Evolutionary conservation across 257 asterid species (phyloP), one percentile per base, ranked within the genome.

Genomic region (Lycium ferocissimum): DNA sequence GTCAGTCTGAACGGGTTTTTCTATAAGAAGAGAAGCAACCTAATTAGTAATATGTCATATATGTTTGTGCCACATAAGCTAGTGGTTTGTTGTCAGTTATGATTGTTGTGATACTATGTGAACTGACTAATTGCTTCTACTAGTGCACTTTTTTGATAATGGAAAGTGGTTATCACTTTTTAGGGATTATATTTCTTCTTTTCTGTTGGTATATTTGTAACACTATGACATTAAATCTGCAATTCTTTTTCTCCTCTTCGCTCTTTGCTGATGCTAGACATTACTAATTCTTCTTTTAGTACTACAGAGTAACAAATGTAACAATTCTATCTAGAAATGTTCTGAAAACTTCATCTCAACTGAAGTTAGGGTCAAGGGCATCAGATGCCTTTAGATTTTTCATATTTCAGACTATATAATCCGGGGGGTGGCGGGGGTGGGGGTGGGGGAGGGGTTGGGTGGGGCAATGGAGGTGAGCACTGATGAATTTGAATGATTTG

Each of bases 221-320:
- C 18, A 45, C 22, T 72, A 56, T 22, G 17, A 72, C n/a, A 75
- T 3, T n/a, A 11, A 1, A 49, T 47, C 40, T 75, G 61, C 40
- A 6, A 20, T 75, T 75, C 11, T 11, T 75, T 69, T 75, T 47
- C 43, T 47, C 81, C 43, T 75, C 6, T 75, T 22, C 81, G 12
- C 18, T 72, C 58, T 72, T n/a, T 49, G 43, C 40, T 75, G 45
- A 49, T 75, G 81, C 81, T 45, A 73, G n/a, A 47, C 40, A 47
- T 75, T 33, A 75, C 43, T 73, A 73, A 37, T 73, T 61, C 38
- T 47, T 47, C 81, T 75, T 49, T 75, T 75, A 11, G 58, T 72
- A 72, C 38, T 45, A 45, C 38, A 2, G 80, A 45, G n/a, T 45
- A 45, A 45, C 57, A 72, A 71, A 71, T 40, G 56, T 71, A n/a